Conservation (phyloP, 2,329 filamentous ascomycete species). For the Dactylellina drechsleri region DNA sequence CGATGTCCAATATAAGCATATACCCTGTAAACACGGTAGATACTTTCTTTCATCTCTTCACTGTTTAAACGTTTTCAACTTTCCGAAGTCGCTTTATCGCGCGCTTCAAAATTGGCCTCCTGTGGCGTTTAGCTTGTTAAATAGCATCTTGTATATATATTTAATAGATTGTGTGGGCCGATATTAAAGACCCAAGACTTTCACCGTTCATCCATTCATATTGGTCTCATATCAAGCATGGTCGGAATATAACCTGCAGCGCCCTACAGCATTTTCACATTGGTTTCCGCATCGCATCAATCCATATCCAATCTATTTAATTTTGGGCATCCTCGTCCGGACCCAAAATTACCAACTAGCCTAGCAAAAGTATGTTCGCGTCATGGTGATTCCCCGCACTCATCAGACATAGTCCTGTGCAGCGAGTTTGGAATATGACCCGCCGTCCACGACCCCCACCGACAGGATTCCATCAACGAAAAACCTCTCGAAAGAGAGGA, state of each 20-base stretch:
- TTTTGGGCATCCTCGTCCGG: neutral
- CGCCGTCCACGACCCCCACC: slow-evolving; percentile 40
- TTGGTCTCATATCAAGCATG: neutral
- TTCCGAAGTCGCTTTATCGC: too few relatives aligned
- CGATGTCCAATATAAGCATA: too few relatives aligned
- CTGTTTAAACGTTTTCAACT: neutral
- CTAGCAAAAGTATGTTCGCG: slow-evolving; percentile 42
- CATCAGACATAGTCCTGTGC: slow-evolving; percentile 55
- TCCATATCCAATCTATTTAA: too few relatives aligned
- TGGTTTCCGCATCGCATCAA: neutral
- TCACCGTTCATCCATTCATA: too few relatives aligned
- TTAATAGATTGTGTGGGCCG: too few relatives aligned
- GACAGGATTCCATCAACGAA: slow-evolving; percentile 50
- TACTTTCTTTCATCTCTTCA: slow-evolving; percentile 1
- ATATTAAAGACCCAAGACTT: neutral
- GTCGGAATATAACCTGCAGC: too few relatives aligned
- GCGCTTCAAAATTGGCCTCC: too few relatives aligned
- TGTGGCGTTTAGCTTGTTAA: too few relatives aligned
- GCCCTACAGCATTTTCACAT: neutral
- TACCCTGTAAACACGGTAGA: neutral
- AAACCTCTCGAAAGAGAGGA: slow-evolving; percentile 1
- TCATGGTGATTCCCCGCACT: slow-evolving; percentile 55
- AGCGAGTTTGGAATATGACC: slow-evolving; percentile 54
- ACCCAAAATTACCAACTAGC: neutral
- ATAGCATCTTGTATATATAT: too few relatives aligned